Percentiles rank a stretch among this genome's conserved stretches.
phyloP scores from a whole-genome alignment of 169 alveolate genomes.

The Plasmodium cynomolgi region DNA sequence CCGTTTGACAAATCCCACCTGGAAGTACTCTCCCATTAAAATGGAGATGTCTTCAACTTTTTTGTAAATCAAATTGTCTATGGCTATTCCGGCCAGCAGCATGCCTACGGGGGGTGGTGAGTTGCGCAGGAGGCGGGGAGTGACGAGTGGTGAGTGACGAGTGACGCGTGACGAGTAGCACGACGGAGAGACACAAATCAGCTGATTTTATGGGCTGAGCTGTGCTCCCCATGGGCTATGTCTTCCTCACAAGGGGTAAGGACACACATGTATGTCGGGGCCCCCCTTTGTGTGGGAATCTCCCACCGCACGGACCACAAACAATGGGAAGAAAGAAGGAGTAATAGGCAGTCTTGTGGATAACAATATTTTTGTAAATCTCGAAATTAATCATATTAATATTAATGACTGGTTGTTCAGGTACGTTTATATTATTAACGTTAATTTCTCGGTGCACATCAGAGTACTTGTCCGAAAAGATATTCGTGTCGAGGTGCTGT shows the following conservation, averaged over 20 bases:
- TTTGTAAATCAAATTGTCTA: slow-evolving; percentile 76
- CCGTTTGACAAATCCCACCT: slow-evolving; percentile 41
- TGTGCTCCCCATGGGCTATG: not conserved
- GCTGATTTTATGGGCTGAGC: not conserved
- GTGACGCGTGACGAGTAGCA: not conserved
- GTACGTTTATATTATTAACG: slow-evolving; percentile 9
- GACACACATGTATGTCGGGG: not conserved
- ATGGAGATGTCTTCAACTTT: slow-evolving; percentile 79
- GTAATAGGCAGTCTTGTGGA: slow-evolving; percentile 83
- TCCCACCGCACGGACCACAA: slow-evolving; percentile 75
- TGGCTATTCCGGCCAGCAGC: slow-evolving; percentile 77
- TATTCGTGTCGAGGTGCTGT: slow-evolving; percentile 83
- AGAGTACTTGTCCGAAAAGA: slow-evolving; percentile 50
- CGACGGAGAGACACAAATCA: too few species aligned
- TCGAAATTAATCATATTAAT: slow-evolving; percentile 38
- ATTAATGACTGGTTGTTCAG: slow-evolving; percentile 23
- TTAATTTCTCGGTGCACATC: slow-evolving; percentile 2
- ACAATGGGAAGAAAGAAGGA: slow-evolving; percentile 83
- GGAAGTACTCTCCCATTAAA: slow-evolving; percentile 83
- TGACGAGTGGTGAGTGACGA: not conserved
- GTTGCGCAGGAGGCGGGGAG: not conserved
- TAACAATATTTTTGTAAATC: slow-evolving; percentile 46
- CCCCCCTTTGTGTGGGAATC: not conserved
- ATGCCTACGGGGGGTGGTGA: slow-evolving; percentile 72
- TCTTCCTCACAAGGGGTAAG: too few species aligned